Base-by-base conservation (phyloP, 805 yeast genomes). In the Hanseniaspora meyeri region DNA sequence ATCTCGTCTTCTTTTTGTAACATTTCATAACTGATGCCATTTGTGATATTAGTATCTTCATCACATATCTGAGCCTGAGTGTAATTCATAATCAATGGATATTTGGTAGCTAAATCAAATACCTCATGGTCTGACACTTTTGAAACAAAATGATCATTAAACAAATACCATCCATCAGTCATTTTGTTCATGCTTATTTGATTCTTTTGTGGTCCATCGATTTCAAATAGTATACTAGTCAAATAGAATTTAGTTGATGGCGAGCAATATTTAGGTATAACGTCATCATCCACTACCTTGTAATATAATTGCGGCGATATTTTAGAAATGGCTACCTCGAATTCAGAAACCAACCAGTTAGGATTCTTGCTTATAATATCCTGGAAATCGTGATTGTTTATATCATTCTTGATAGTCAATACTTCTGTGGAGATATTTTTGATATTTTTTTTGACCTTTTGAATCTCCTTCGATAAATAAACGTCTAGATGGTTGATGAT, bases 61-160 rank as follows among this genome's bases (percentile, higher is more conserved):
- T 78, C 74, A 61, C 79, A 79, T 24, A 68, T 69, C 20, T 37
- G n/a, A 4, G 34, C 69, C 57, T 75, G 74, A 61, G 85, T 80
- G 64, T 88, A 91, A 20, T 85, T 66, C 16, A 86, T 71, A 31
- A 84, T 72, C 17, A 85, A 82, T 1, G 96, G 95, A 36, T 79
- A 79, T 66, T 93, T 93, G 96, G 49, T 20, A 0, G 81, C 71
- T 49, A 88, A 69, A 65, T 88, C 80, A 49, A 89, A 74, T 0
- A 86, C 97, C 62, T 93, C 97, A 14, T 76, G 77, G 62, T 83
- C 87, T 1, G 83, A 75, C 0, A 93, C 75, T 27, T 81, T 82
- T 62, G 80, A 78, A 16, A 90, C 97, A 60, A 93, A 71, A 68
- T 91, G 93, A 68, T 93, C 97, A 65, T 93, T 93, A 67, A 93